Evolutionary conservation across 2,329 filamentous ascomycete species (phyloP), one percentile per base, ranked within the genome.

Genomic region (Sporothrix inflata): DNA sequence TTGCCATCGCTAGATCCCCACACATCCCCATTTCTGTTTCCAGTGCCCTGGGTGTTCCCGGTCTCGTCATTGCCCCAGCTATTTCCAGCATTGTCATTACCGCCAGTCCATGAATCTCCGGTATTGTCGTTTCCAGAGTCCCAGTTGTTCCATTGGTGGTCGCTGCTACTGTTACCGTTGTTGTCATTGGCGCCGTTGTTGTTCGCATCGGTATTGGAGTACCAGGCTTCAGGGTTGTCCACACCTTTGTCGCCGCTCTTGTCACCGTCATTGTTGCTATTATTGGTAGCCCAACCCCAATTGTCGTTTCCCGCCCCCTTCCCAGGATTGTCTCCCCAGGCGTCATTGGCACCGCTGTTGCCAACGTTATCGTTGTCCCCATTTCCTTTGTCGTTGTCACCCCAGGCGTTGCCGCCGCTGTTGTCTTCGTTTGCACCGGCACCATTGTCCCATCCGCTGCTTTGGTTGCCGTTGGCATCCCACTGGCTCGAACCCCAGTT

Each of bases 111-210:
- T n/a, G 34, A 45, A 27, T 21, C 60, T 27, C 27, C 61, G 27
- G 19, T 24, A n/a, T 57, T 60, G 49, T 38, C 49, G 27, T 68
- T 60, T 42, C 61, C 47, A 40, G 38, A 27, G 51, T 47, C 47
- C n/a, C 42, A 47, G 30, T 38, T 51, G n/a, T 24, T 67, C 14
- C 57, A 53, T 19, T 66, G 9, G 45, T 21, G 5, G 34, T 11
- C 12, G 55, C 27, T 40, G 11, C 24, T 42, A 8, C 42, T 38
- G 55, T 16, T 21, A 38, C 21, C 27, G 47, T 34, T 45, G 45
- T 34, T 57, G 45, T 47, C 47, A 38, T 45, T 72, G 40, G 47
- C 51, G 61, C 45, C 47, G 9, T 47, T 60, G 27, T 51, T 27
- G 24, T 12, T 30, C 9, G 4, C 24, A 19, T 51, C 67, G 40